Percentiles rank a stretch among this genome's conserved stretches.
Conservation (phyloP, 176 grass and related monocot genomes). For the Ensete ventricosum region DNA sequence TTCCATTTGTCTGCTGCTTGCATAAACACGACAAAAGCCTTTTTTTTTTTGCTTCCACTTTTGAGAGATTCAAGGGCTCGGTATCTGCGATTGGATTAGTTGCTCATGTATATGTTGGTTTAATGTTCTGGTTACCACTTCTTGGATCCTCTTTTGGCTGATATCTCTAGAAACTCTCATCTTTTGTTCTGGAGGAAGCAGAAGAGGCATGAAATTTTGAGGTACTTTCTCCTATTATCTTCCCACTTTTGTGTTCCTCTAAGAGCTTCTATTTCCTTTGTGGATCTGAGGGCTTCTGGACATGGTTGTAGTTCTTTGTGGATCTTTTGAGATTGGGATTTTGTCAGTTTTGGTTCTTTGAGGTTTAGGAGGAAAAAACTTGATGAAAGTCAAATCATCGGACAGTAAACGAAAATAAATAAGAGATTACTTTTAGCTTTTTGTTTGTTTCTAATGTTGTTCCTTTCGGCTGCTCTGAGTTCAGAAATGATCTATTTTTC, state of each 20-base stretch:
- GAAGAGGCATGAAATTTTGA: neutral
- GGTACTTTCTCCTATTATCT: neutral
- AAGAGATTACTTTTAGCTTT: neutral
- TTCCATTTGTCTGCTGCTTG: neutral
- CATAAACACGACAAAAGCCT: neutral
- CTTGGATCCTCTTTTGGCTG: neutral
- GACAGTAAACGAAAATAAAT: too few species aligned
- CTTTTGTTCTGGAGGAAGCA: neutral
- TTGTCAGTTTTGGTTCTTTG: neutral
- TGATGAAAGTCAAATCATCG: neutral
- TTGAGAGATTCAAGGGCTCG: slow-evolving; percentile 2
- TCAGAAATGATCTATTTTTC: neutral
- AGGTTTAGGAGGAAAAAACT: too few species aligned
- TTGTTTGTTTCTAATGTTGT: neutral
- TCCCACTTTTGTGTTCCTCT: neutral
- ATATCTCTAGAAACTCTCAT: neutral
- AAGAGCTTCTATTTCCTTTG: neutral
- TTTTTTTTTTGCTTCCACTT: neutral
- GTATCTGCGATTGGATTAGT: neutral
- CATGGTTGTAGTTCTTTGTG: neutral
- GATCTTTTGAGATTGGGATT: neutral
- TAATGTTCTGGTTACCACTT: neutral
- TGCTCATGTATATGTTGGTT: neutral
- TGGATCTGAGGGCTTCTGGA: neutral
- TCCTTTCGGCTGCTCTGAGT: neutral